A percentile compares a stretch with the other conserved stretches of the same genome.
These are phyloP conservation scores for Chalciporus chontae DNA, from an alignment of 768 basidiomycete species.

Conservation along the genomic window DNA sequence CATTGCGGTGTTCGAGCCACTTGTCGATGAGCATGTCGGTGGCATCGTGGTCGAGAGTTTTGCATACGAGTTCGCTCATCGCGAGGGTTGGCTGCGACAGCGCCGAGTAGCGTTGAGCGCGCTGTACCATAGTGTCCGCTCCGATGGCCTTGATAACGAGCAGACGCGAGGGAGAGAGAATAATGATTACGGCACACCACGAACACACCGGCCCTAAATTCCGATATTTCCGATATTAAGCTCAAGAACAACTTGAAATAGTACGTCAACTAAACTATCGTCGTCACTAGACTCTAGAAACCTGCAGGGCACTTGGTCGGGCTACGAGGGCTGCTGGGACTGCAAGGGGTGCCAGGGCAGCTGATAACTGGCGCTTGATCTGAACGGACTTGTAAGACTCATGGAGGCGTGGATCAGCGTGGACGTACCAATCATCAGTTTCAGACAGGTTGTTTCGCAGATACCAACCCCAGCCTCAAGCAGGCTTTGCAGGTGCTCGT, in stretches of 20 bases:
- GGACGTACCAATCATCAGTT: constrained; percentile 17
- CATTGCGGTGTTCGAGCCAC: constrained; percentile 77
- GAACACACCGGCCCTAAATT: constrained; percentile 9
- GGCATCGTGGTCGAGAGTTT: constrained; percentile 70
- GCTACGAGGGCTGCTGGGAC: too few species aligned
- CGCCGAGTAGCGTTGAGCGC: constrained; percentile 50
- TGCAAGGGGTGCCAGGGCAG: neutral
- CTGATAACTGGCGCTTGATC: constrained; percentile 7
- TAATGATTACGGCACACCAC: neutral
- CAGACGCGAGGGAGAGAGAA: neutral
- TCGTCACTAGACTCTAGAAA: constrained; percentile 2
- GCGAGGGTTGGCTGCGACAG: constrained; percentile 62
- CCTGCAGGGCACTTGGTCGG: constrained; percentile 5
- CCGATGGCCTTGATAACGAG: constrained; percentile 13
- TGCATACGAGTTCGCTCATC: constrained; percentile 78
- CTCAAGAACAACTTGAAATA: neutral
- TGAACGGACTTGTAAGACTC: neutral
- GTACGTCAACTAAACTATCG: neutral
- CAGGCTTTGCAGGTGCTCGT: constrained; percentile 24
- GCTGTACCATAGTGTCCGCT: constrained; percentile 18
- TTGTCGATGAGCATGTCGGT: constrained; percentile 80
- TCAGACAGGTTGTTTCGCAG: constrained; percentile 17
- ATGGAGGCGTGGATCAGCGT: neutral
- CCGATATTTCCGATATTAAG: constrained; percentile 7
- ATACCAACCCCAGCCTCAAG: constrained; percentile 15